Percentiles rank a stretch among this genome's conserved stretches.
These are phyloP conservation scores for Naganishia cerealis DNA, from an alignment of 1,284 basidiomycete species.

Conservation along the genomic window DNA sequence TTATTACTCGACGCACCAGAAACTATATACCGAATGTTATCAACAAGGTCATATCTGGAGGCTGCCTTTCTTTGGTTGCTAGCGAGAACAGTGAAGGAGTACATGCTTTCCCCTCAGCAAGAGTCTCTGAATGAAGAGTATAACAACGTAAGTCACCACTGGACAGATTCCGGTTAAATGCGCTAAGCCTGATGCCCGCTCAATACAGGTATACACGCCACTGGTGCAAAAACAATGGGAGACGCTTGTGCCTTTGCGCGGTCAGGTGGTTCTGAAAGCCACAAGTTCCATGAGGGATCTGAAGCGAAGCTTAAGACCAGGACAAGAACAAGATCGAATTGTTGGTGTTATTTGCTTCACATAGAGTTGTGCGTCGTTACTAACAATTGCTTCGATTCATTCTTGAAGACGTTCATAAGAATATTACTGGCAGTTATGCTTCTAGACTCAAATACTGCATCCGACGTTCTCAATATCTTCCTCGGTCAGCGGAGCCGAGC, in stretches of 20 bases:
- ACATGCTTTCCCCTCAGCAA: constrained; percentile 41
- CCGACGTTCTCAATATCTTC: constrained; percentile 68
- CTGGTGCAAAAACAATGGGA: constrained; percentile 88
- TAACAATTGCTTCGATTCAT: not conserved
- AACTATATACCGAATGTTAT: constrained; percentile 74
- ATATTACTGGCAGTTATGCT: constrained; percentile 76
- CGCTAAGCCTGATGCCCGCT: not conserved
- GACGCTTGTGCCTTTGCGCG: constrained; percentile 72
- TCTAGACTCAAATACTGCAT: constrained; percentile 73
- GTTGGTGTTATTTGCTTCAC: constrained; percentile 29
- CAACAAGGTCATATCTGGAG: constrained; percentile 71
- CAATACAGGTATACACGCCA: constrained; percentile 58
- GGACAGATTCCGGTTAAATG: not conserved
- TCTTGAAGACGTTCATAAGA: constrained; percentile 66
- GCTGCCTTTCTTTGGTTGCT: constrained; percentile 84
- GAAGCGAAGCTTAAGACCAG: constrained; percentile 36
- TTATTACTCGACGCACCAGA: constrained; percentile 57
- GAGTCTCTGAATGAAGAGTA: constrained; percentile 34
- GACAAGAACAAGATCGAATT: constrained; percentile 40
- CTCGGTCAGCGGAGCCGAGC: constrained; percentile 71
- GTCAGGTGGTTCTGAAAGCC: constrained; percentile 79
- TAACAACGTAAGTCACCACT: constrained; percentile 40
- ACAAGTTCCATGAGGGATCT: constrained; percentile 68
- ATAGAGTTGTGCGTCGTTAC: not conserved
- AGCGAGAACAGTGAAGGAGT: constrained; percentile 67